A percentile compares a stretch with the other conserved stretches of the same genome.
These are phyloP conservation scores for Apiospora phragmitis DNA, from an alignment of 2,329 filamentous ascomycete species.

Conservation along the genomic window DNA sequence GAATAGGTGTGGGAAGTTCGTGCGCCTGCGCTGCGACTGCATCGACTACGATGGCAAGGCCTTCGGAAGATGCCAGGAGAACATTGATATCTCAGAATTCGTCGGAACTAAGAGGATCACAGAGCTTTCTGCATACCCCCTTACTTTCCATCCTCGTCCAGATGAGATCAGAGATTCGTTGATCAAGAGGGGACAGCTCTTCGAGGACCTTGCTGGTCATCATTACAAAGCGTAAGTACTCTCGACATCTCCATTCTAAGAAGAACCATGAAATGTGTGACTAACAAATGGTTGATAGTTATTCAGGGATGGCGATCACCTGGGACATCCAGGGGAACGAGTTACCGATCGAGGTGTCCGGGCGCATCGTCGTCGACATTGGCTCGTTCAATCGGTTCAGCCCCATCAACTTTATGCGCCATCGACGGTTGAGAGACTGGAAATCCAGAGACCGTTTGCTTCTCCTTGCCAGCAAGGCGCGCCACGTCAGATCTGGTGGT, in stretches of 20 bases:
- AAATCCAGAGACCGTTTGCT: slow-evolving; percentile 33
- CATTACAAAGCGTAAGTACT: slow-evolving; percentile 47
- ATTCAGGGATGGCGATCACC: slow-evolving; percentile 36
- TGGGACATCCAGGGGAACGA: slow-evolving; percentile 36
- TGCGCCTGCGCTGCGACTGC: slow-evolving; percentile 40
- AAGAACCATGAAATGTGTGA: not conserved
- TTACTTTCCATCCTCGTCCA: slow-evolving; percentile 42
- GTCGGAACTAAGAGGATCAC: slow-evolving; percentile 45
- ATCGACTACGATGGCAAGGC: slow-evolving; percentile 50
- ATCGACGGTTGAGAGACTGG: slow-evolving; percentile 33
- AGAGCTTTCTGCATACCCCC: slow-evolving; percentile 44
- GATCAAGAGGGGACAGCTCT: slow-evolving; percentile 42
- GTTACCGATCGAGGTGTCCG: slow-evolving; percentile 31
- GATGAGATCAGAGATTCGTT: slow-evolving; percentile 36
- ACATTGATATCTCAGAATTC: slow-evolving; percentile 31
- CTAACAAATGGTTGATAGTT: not conserved
- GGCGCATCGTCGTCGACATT: slow-evolving; percentile 41
- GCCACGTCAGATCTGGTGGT: not conserved
- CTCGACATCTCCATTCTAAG: too few relatives aligned
- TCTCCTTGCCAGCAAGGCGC: slow-evolving; percentile 18
- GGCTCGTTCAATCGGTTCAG: slow-evolving; percentile 38
- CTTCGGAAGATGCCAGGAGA: slow-evolving; percentile 36
- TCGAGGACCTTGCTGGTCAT: slow-evolving; percentile 46
- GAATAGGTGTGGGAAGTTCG: slow-evolving; percentile 38
- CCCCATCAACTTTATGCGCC: slow-evolving; percentile 23